Base-by-base conservation (phyloP, 805 yeast species). In the Danielia reshetovae region DNA sequence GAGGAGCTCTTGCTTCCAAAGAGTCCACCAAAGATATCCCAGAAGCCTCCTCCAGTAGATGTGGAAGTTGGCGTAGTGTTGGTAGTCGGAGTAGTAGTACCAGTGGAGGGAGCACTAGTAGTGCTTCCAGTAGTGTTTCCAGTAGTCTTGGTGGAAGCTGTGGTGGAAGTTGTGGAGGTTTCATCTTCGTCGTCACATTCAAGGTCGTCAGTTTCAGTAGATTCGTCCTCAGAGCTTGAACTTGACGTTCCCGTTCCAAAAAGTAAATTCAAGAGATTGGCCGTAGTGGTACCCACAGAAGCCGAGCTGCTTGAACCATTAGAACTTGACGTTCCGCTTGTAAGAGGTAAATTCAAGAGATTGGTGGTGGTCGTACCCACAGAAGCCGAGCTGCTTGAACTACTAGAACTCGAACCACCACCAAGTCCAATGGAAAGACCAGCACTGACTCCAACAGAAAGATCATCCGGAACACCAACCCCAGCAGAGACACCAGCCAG, bases 401-500 rank as follows among this genome's bases (percentile, higher is more conserved):
- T 17, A 8, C 17, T 11, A 14, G 29, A 26, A 10, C 13, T 23
- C 12, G 23, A 11, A 7, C 15, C 23, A 8, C 15, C 11, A n/a
- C n/a, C 24, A 21, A 14, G 18, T 19, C 8, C 12, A n/a, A 33
- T 24, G n/a, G n/a, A n/a, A n/a, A n/a, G n/a, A n/a, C 16, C 14
- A n/a, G 14, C 18, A 12, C 32, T 24, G 18, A 10, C 33, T n/a
- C 32, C 23, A 19, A 18, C 14, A 11, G 34, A 18, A 16, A 17
- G n/a, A 7, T 30, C 24, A n/a, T 5, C 33, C 9, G 30, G 12
- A 15, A 29, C 15, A 9, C 32, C 12, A 13, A 6, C 13, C 4
- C 17, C 14, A 10, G 28, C 17, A 27, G 36, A 24, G 7, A 32
- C 18, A 18, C 32, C 22, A 25, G 30, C 17, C 24, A 18, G 13